Base-by-base conservation (phyloP, 495 filamentous ascomycete genomes). In the Talaromyces wortmannii region DNA sequence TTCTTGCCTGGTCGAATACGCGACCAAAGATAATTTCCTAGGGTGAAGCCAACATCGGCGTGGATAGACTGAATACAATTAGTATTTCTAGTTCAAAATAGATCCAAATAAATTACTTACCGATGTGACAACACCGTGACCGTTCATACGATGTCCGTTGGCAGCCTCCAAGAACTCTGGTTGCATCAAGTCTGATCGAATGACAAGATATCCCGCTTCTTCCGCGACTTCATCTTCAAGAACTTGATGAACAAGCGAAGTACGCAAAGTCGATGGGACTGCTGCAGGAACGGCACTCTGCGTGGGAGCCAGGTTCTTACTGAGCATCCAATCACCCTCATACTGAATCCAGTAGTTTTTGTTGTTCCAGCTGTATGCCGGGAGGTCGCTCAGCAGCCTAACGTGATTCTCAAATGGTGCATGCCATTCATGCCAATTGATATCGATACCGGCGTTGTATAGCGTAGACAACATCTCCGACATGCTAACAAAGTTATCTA, bases 311-410 rank as follows among this genome's bases (percentile, higher is more conserved):
- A 69, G 49, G 45, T 52, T 68, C 43, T 73, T 45, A 36, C 61
- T 82, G 57, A 56, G 62, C 29, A 61, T 75, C 67, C 76, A 81
- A 57, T 79, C 70, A 55, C 87, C 83, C 7, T 73, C 76, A 66
- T 91, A 92, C 12, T 84, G 78, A 18, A 92, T 81, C 89, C 90
- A 92, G 67, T 90, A 90, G 60, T 87, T 84, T 74, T 90, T 91
- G 31, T 83, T 67, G 55, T 92, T 87, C 71, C 85, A 95, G 7
- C 78, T 80, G 63, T 95, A 95, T 4, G 79, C 67, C 16, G 90
- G 90, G 3, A 94, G 78, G 12, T 79, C 69, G 1, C 23, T 23
- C 4, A 92, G 67, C 8, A 91, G 75, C 31, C 79, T 75, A 32
- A 83, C 80, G 15, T 72, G 78, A 6, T 72, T 59, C 42, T 67